Evolutionary conservation across 495 filamentous ascomycete genomes (phyloP), one percentile per base, ranked within the genome.

Genomic region (Aspergillus biplanus): DNA sequence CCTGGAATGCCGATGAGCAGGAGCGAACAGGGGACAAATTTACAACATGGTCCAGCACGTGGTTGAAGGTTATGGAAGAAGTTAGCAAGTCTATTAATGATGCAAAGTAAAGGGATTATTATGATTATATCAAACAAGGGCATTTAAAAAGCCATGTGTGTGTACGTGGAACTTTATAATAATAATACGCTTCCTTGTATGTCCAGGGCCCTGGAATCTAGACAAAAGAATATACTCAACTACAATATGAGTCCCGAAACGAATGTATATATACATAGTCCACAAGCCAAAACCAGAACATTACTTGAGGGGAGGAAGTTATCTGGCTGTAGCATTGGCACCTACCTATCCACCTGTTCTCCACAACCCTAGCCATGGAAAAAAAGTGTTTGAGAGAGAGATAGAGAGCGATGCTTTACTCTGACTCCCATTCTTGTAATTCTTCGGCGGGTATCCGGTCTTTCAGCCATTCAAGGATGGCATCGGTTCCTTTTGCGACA

Each of bases 401-500:
- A 27, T 27, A 27, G 21, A 27, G 21, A 27, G 21, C 21, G 21
- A 27, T 27, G 21, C 2, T 27, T 2, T 71, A 65, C 32, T 67
- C 69, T 27, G 66, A 59, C 62, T 80, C 79, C 71, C 69, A 80
- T 56, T 75, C 74, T 27, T 64, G 66, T 31, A 80, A 61, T 32
- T 90, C 90, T 31, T 86, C 85, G 12, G 81, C 83, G 0, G 90
- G 89, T 42, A 98, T 88, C 61, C 89, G 85, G 53, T 90, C 89
- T 62, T 90, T 86, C 59, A 97, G 71, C 89, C 91, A 98, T 55
- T 89, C 82, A 66, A 97, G 78, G n/a, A 92, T 85, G 16, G 90
- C 87, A 69, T 96, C 92, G 1, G 92, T 97, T 7, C 94, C 94
- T 62, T 93, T 91, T 58, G 92, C 90, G 59, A 98, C 77, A 13